phyloP scores from a whole-genome alignment of 1,284 basidiomycete species.

The Hymenochaete sp. region DNA sequence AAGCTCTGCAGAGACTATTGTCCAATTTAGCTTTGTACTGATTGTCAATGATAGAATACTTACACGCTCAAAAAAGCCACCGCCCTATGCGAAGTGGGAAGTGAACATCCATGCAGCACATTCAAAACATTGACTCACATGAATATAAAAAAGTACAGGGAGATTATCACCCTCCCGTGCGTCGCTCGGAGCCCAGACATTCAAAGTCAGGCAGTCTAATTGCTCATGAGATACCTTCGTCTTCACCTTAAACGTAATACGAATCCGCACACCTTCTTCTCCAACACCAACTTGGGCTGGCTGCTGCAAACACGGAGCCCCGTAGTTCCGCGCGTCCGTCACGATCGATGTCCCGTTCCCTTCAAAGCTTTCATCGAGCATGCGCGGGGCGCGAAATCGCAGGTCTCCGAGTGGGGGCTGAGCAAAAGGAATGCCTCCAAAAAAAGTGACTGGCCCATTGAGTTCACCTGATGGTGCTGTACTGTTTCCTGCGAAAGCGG shows the following conservation, averaged over 20 bases:
- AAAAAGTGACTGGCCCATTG: constrained; percentile 34
- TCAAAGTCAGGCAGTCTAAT: constrained; percentile 43
- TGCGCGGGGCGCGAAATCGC: constrained; percentile 41
- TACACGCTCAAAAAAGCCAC: constrained; percentile 33
- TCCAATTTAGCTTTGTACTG: too few relatives aligned
- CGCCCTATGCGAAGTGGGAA: constrained; percentile 28
- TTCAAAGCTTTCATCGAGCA: constrained; percentile 32
- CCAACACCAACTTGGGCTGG: constrained; percentile 36
- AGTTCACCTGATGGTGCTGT: constrained; percentile 32
- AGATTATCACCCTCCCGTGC: constrained; percentile 35
- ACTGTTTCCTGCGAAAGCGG: constrained; percentile 36
- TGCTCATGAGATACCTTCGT: not conserved
- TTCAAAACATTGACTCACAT: constrained; percentile 25
- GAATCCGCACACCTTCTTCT: constrained; percentile 29
- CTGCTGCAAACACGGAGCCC: constrained; percentile 34
- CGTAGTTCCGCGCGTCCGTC: constrained; percentile 36
- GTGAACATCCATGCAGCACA: not conserved
- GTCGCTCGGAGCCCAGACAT: constrained; percentile 42
- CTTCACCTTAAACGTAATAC: not conserved
- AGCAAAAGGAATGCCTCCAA: constrained; percentile 45
- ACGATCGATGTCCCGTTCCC: constrained; percentile 20
- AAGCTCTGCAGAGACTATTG: constrained; percentile 40
- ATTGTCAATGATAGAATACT: too few relatives aligned
- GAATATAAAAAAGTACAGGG: constrained; percentile 39
- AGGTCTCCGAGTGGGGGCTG: constrained; percentile 44